Conservation (phyloP, 495 filamentous ascomycete genomes). For the Cairneyella variabilis region DNA sequence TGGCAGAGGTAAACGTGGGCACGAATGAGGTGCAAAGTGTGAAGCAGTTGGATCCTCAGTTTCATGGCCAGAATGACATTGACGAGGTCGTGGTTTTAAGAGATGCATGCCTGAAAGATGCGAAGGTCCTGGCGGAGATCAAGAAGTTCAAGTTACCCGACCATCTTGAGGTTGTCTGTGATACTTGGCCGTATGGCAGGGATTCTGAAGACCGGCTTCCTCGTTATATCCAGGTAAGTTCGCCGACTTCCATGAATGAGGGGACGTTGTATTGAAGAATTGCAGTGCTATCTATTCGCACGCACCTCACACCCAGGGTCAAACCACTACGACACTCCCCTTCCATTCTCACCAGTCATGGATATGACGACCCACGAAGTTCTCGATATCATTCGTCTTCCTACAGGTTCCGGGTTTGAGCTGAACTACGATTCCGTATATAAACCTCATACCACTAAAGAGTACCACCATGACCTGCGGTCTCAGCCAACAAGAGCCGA, state of each 20-base stretch:
- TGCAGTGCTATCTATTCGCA: conserved; percentile 21
- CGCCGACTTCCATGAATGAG: neutral
- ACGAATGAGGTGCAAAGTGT: conserved; percentile 4
- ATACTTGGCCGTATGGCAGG: conserved; percentile 23
- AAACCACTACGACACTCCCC: conserved; percentile 21
- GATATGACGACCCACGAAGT: conserved; percentile 15
- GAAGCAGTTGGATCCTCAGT: conserved; percentile 11
- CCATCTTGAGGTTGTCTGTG: conserved; percentile 16
- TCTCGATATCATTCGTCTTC: conserved; percentile 17
- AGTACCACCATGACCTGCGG: conserved; percentile 22
- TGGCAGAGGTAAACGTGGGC: conserved; percentile 11
- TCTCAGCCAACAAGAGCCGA: conserved; percentile 3
- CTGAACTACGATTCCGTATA: conserved; percentile 12
- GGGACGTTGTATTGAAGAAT: neutral
- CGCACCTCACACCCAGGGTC: conserved; percentile 14
- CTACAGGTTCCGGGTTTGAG: conserved; percentile 12
- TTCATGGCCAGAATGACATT: conserved; percentile 21
- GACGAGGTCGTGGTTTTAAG: conserved; percentile 18
- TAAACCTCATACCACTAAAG: conserved; percentile 10
- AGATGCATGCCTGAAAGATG: conserved; percentile 16
- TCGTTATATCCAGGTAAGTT: conserved; percentile 18
- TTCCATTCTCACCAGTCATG: conserved; percentile 19
- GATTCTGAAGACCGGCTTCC: conserved; percentile 16
- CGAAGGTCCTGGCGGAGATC: conserved; percentile 10
- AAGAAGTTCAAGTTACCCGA: conserved; percentile 18